These are phyloP conservation scores for Colletotrichum liriopes DNA, from an alignment of 2,329 filamentous ascomycete genomes.

Conservation along the genomic window DNA sequence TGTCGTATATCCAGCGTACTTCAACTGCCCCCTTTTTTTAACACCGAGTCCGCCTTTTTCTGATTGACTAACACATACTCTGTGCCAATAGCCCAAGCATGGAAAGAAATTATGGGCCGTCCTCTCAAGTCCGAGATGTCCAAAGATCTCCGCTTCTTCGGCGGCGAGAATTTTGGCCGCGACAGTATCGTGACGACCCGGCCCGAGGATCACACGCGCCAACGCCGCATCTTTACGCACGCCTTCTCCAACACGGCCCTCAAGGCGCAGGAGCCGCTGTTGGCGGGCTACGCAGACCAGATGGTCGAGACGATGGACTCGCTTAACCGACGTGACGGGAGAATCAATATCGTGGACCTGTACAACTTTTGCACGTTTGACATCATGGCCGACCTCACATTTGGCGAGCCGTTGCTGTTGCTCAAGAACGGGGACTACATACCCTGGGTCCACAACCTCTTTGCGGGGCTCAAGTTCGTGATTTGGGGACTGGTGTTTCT, in stretches of 20 bases:
- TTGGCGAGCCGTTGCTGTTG: slow-evolving; percentile 50
- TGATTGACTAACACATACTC: neutral
- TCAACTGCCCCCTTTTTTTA: neutral
- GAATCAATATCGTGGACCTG: slow-evolving; percentile 36
- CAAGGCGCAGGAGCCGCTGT: slow-evolving; percentile 46
- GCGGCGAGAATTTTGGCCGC: slow-evolving; percentile 38
- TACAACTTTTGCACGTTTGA: slow-evolving; percentile 51
- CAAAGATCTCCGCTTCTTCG: slow-evolving; percentile 40
- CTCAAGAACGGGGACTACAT: slow-evolving; percentile 47
- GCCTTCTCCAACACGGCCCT: slow-evolving; percentile 47
- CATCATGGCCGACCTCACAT: slow-evolving; percentile 50
- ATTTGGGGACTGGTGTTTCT: slow-evolving; percentile 35
- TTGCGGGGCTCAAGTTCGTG: slow-evolving; percentile 36
- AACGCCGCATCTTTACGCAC: slow-evolving; percentile 43
- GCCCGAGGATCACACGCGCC: slow-evolving; percentile 34
- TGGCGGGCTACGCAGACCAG: slow-evolving; percentile 57
- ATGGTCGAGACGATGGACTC: slow-evolving; percentile 54
- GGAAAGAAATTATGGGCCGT: slow-evolving; percentile 40
- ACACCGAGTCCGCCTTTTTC: neutral
- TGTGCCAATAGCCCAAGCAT: slow-evolving; percentile 40
- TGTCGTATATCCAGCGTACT: slow-evolving; percentile 53
- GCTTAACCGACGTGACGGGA: slow-evolving; percentile 28
- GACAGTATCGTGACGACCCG: slow-evolving; percentile 45
- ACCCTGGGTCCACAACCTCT: slow-evolving; percentile 48
- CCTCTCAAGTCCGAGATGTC: slow-evolving; percentile 35